A percentile compares a stretch with the other conserved stretches of the same genome.
These are phyloP conservation scores for Candida sp. DNA, from an alignment of 1,139 yeast genomes.

Conservation along the genomic window DNA sequence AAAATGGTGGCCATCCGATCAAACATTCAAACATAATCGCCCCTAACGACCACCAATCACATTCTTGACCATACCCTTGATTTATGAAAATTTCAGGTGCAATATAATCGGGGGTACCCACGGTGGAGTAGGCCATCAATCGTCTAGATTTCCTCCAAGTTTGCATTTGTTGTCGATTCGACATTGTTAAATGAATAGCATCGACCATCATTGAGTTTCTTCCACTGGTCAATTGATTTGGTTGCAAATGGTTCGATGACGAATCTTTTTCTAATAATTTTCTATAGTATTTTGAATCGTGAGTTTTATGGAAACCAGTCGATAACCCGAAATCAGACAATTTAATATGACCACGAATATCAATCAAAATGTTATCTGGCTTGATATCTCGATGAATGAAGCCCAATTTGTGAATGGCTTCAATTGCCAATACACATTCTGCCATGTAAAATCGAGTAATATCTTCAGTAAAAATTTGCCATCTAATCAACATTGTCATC, in stretches of 20 bases:
- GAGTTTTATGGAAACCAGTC: constrained; percentile 84
- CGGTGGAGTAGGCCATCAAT: constrained; percentile 97
- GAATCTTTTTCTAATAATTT: constrained; percentile 65
- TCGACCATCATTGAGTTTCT: constrained; percentile 91
- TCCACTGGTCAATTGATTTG: constrained; percentile 15
- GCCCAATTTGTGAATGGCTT: constrained; percentile 77
- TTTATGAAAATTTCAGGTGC: constrained; percentile 97
- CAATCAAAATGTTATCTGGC: constrained; percentile 79
- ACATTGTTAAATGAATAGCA: constrained; percentile 92
- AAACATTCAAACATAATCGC: constrained; percentile 99
- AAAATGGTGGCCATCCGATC: constrained; percentile 99
- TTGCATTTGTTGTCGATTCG: constrained; percentile 95
- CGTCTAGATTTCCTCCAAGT: constrained; percentile 98
- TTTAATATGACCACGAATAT: constrained; percentile 76
- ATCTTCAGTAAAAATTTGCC: constrained; percentile 86
- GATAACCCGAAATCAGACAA: constrained; percentile 81
- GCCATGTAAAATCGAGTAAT: constrained; percentile 84
- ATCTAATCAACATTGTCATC: constrained; percentile 84
- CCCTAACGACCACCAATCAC: constrained; percentile 99
- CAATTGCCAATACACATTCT: constrained; percentile 81
- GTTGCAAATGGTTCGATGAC: constrained; percentile 21
- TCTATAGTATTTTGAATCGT: constrained; percentile 74
- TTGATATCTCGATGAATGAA: constrained; percentile 78
- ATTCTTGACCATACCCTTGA: constrained; percentile 98
- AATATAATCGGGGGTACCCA: constrained; percentile 98